Conservation (phyloP, 2,329 filamentous ascomycete genomes). For the Hypoxylon rubiginosum region DNA sequence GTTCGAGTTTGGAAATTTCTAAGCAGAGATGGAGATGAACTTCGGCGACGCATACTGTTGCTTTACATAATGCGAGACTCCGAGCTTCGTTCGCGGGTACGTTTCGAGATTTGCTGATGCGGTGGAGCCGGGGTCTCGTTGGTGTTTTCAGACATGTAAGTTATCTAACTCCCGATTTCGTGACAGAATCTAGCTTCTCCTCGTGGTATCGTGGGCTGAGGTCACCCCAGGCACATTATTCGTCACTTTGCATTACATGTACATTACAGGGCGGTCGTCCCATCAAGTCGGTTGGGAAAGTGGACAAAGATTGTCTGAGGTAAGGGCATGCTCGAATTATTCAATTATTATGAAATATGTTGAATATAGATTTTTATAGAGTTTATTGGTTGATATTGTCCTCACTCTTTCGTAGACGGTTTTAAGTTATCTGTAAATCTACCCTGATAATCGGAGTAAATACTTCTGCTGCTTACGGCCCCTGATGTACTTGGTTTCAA, state of each 20-base stretch:
- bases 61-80: not conserved
- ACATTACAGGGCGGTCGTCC: not conserved
- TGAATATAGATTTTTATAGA: not conserved
- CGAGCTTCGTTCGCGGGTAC: not conserved
- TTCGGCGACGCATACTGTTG: not conserved
- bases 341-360: not conserved
- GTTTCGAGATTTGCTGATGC: not conserved
- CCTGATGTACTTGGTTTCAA: not conserved
- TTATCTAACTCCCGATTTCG: not conserved
- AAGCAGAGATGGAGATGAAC: not conserved
- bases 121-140: not conserved
- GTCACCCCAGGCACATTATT: not conserved
- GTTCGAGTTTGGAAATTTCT: not conserved
- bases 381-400: not conserved
- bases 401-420: not conserved
- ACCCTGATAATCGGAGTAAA: slow-evolving; percentile 2
- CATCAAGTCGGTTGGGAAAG: not conserved
- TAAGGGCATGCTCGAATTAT: not conserved
- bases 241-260: slow-evolving; percentile 4
- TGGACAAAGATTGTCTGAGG: not conserved
- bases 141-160: not conserved
- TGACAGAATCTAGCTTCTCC: slow-evolving; percentile 1
- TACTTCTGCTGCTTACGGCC: not conserved
- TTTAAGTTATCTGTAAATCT: not conserved
- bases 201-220: slow-evolving; percentile 3